These are phyloP conservation scores for Boletus tylopilopsis DNA, from an alignment of 768 basidiomycete species.

Conservation along the genomic window DNA sequence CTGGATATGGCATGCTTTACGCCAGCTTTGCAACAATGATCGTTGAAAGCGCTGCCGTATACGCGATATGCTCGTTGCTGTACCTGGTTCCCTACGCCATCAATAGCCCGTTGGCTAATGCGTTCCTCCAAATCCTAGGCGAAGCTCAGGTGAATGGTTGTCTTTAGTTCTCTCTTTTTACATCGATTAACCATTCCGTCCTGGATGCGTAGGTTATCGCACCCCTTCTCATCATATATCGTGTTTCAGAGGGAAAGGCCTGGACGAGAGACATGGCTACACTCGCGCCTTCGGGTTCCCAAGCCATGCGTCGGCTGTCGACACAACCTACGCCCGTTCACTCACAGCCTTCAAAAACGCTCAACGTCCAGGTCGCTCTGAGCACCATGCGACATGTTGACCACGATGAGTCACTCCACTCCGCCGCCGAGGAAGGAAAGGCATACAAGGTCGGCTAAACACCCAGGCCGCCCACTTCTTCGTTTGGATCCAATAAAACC, in stretches of 20 bases:
- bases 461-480: background rate
- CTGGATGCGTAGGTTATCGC: constrained; percentile 39
- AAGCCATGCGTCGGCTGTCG: constrained; percentile 13
- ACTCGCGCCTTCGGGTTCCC: background rate
- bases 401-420: background rate
- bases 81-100: constrained; percentile 30
- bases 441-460: background rate
- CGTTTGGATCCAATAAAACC: background rate
- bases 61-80: constrained; percentile 29
- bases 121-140: constrained; percentile 31
- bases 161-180: background rate
- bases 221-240: constrained; percentile 45
- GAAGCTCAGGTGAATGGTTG: constrained; percentile 29
- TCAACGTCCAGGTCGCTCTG: constrained; percentile 18
- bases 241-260: constrained; percentile 44
- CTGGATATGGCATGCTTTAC: constrained; percentile 25
- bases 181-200: background rate
- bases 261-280: constrained; percentile 31
- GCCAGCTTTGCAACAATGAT: constrained; percentile 33
- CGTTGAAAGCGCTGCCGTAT: constrained; percentile 33
- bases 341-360: background rate
- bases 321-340: background rate
- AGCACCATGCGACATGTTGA: constrained; percentile 2
- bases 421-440: constrained; percentile 6
- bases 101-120: constrained; percentile 22